Evolutionary conservation across 768 basidiomycete species (phyloP).

Genomic region (Boletus subparvulus): DNA sequence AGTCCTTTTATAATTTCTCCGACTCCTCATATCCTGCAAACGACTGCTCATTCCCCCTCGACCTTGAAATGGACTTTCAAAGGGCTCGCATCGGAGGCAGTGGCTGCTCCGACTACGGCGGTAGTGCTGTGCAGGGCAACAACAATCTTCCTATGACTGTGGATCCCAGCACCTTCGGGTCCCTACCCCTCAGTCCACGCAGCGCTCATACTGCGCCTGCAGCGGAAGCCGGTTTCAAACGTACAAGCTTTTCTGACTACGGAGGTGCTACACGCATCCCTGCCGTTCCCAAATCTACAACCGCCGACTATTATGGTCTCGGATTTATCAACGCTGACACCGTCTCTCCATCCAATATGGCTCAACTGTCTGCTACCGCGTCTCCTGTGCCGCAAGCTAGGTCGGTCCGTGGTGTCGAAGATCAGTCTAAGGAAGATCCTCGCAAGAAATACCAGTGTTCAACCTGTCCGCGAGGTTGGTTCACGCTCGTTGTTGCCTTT

Average conservation of each 20-base stretch:
- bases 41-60: constrained; percentile 59
- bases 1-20: constrained; percentile 67
- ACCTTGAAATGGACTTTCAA: constrained; percentile 74
- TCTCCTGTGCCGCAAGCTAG: constrained; percentile 39
- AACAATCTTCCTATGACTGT: constrained; percentile 42
- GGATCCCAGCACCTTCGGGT: constrained; percentile 59
- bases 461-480: constrained; percentile 68
- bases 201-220: constrained; percentile 42
- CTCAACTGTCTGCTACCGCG: constrained; percentile 47
- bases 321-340: constrained; percentile 36
- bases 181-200: constrained; percentile 57
- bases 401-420: constrained; percentile 41
- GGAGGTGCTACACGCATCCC: constrained; percentile 50
- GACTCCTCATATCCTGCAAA: constrained; percentile 49
- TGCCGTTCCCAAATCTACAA: constrained; percentile 47
- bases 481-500: not conserved
- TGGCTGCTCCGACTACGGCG: constrained; percentile 53
- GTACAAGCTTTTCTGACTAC: constrained; percentile 70
- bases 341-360: constrained; percentile 57
- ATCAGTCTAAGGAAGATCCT: constrained; percentile 55
- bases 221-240: constrained; percentile 32
- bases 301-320: constrained; percentile 47
- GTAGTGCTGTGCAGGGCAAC: constrained; percentile 35
- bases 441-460: constrained; percentile 79
- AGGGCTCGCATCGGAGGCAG: constrained; percentile 52